Base-by-base conservation (phyloP, 1,139 yeast species). In the Wickerhamiella pararugosa region DNA sequence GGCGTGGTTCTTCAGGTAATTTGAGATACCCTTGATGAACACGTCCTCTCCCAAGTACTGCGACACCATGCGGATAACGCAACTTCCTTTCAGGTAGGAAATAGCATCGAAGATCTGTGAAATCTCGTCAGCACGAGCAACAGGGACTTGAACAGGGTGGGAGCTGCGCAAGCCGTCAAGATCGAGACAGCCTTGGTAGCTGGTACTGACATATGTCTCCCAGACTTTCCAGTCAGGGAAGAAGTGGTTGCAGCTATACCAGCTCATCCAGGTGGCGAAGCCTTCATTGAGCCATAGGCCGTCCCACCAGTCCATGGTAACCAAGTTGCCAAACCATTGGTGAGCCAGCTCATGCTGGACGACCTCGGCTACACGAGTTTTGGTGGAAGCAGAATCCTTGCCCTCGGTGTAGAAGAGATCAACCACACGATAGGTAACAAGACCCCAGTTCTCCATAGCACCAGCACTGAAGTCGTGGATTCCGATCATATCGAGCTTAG, bases 221-320 rank as follows among this genome's bases (percentile, higher is more conserved):
- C 86, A 83, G 32, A 80, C 82, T 56, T 79, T 76, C 94, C 94
- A 83, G 56, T 79, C 86, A 21, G 94, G 94, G 63, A 70, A 77
- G 56, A 82, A 70, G 53, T 73, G 67, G 59, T 82, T 80, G 53
- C 81, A 74, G 4, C 92, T 81, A 53, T 74, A 71, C 76, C 81
- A 80, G 3, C 90, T 81, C 69, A 81, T 81, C 87, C 86, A 81
- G 37, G 94, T 83, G 38, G 94, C 94, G 56, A 82, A 83, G 27
- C 94, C 94, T 63, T 83, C 94, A 60, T 83, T 83, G 51, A 83
- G 71, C 93, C 94, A 83, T 50, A 83, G 71, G 47, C 82, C 93
- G 60, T 83, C 92, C 94, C 94, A 83, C 84, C 90, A 83, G 54
- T 81, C 82, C 94, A 83, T 83, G 48, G 94, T 83, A 46, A 82